Conservation (phyloP, 257 asterid genomes). For the Solanum sejunctum region DNA sequence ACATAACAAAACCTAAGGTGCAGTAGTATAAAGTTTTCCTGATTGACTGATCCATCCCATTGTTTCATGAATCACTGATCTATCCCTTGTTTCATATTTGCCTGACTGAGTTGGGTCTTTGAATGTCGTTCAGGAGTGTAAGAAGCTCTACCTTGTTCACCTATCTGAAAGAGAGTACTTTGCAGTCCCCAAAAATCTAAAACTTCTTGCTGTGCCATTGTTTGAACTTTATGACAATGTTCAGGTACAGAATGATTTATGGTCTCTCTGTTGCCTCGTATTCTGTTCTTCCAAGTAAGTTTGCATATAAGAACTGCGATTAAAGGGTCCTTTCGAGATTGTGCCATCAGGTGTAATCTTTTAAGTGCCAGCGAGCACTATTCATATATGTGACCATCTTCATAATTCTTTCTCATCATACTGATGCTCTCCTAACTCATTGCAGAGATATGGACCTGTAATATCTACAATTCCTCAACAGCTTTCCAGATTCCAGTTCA, state of each 20-base stretch:
- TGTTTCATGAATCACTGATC: neutral
- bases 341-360: neutral
- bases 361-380: neutral
- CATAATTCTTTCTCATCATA: neutral
- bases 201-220: constrained; percentile 95
- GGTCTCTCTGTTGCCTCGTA: neutral
- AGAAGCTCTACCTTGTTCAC: constrained; percentile 78
- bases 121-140: constrained; percentile 61
- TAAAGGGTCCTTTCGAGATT: neutral
- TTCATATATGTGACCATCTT: neutral
- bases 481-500: constrained; percentile 89
- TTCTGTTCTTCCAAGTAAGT: neutral
- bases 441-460: constrained; percentile 94
- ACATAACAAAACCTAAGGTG: constrained; percentile 89
- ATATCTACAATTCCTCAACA: constrained; percentile 94
- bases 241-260: constrained; percentile 36
- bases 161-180: constrained; percentile 81
- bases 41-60: neutral
- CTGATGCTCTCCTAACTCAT: neutral
- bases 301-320: neutral
- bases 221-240: constrained; percentile 97
- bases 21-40: neutral
- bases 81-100: neutral
- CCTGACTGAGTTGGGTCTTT: neutral
- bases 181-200: constrained; percentile 92